Base-by-base conservation (phyloP, 805 yeast genomes). In the Cyberlindnera bimundalis region DNA sequence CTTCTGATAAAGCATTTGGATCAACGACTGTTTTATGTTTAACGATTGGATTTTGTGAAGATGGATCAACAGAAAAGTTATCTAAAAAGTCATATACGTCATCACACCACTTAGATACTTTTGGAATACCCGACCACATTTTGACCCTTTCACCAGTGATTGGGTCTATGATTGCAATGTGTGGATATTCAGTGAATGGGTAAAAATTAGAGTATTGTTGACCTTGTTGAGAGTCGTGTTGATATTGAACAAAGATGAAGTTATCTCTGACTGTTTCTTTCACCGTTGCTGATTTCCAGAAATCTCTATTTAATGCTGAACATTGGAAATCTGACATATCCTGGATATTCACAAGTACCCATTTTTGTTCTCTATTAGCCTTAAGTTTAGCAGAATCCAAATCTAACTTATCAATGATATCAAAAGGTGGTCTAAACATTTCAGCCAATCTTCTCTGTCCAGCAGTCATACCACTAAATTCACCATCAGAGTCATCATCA, bases 401-500 rank as follows among this genome's bases (percentile, higher is more conserved):
- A 39, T 76, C 77, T 14, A 79, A 48, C 49, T 74, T 78, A 16
- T 80, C 71, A 55, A 93, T 88, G 25, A 93, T 66, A 52, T 91
- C 97, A 66, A 87, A 91, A 0, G 99, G 99, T 0, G 99, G 98
- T 46, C 91, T 72, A 62, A 91, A 93, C 21, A 93, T 68, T 46
- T 74, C 74, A 5, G 96, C 97, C 35, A 93, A 67, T 37, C 95
- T 70, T 79, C 71, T 62, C 77, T 88, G 36, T 71, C 78, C 15
- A 36, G 63, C 65, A 28, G 54, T 53, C 35, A 60, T 30, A 4
- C 49, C 53, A 17, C 6, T 36, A 29, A 16, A 34, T 40, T 13
- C 40, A 46, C 35, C 68, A 2, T 67, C 64, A 33, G 65, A 59
- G 19, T 46, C 47, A 14, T 38, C 47, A 13, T 59, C 67, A 8